Evolutionary conservation across 441 rosid genomes (phyloP).

Genomic region (Bocquillonia castaneifolia): DNA sequence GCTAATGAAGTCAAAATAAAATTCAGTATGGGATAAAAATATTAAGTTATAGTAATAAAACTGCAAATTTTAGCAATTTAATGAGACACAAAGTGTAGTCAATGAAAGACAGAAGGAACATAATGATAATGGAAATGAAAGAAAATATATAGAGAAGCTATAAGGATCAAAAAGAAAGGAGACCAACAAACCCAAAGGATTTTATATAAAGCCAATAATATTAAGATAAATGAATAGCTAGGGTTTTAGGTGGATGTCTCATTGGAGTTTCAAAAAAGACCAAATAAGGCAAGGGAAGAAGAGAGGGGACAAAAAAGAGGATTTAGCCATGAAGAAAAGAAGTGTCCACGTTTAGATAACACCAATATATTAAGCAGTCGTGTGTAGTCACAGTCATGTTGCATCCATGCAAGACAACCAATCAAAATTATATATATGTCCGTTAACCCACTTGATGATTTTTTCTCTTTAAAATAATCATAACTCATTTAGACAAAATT

Average conservation of each 20-base stretch:
- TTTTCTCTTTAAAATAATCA: constrained; percentile 18
- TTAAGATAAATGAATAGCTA: background rate
- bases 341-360: constrained; percentile 39
- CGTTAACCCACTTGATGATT: constrained; percentile 26
- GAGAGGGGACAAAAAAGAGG: constrained; percentile 31
- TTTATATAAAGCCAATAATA: background rate
- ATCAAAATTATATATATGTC: constrained; percentile 37
- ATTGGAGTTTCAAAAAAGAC: constrained; percentile 16
- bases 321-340: constrained; percentile 26
- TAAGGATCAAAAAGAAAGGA: background rate
- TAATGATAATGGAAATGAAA: background rate
- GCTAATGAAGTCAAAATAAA: too few species aligned
- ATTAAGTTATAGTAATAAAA: background rate
- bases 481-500: background rate
- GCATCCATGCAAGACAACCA: constrained; percentile 48
- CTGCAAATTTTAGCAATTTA: background rate
- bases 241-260: constrained; percentile 29
- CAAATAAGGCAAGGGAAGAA: constrained; percentile 29
- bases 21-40: background rate
- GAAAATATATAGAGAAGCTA: background rate
- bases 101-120: constrained; percentile 5
- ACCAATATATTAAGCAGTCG: constrained; percentile 33
- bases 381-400: constrained; percentile 41
- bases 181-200: constrained; percentile 15
- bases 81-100: background rate